Conservation (phyloP, 352 stramenopile genomes). For the Phytophthora europaea region DNA sequence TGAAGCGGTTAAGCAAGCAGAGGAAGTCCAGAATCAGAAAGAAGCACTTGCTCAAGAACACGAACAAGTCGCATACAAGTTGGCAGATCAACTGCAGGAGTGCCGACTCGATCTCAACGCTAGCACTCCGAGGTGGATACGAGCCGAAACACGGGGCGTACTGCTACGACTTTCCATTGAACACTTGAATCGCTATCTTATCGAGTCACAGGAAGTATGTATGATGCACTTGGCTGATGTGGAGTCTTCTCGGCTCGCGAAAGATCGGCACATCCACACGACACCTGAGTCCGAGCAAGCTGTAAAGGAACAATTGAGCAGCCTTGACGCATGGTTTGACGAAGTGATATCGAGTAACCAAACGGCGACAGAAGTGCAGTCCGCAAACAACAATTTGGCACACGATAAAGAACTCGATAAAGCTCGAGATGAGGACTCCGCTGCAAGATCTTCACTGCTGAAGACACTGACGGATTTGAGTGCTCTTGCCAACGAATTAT, state of each 20-base stretch:
- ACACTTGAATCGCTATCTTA: constrained; percentile 1
- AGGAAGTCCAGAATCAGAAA: background rate
- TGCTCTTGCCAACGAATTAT: constrained; percentile 31
- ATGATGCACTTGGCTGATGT: constrained; percentile 34
- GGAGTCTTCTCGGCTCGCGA: constrained; percentile 19
- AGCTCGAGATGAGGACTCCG: constrained; percentile 9
- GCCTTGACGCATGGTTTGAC: constrained; percentile 64
- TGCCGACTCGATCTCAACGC: constrained; percentile 21
- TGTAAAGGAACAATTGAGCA: constrained; percentile 56
- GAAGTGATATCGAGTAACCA: constrained; percentile 42
- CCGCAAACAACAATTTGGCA: background rate
- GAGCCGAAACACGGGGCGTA: constrained; percentile 21
- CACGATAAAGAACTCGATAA: background rate
- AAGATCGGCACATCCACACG: background rate
- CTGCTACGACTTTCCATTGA: constrained; percentile 19
- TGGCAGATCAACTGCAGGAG: constrained; percentile 19
- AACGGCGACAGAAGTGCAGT: background rate
- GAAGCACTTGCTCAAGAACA: constrained; percentile 1
- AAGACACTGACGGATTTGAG: constrained; percentile 29
- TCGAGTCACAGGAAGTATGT: constrained; percentile 12
- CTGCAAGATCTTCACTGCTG: constrained; percentile 17
- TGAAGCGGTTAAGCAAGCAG: background rate
- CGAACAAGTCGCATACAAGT: background rate
- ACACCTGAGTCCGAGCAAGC: constrained; percentile 18
- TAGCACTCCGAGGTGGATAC: constrained; percentile 18